A percentile compares a stretch with the other conserved stretches of the same genome.
Conservation (phyloP, 257 asterid species). For the Ehretia macrophylla region DNA sequence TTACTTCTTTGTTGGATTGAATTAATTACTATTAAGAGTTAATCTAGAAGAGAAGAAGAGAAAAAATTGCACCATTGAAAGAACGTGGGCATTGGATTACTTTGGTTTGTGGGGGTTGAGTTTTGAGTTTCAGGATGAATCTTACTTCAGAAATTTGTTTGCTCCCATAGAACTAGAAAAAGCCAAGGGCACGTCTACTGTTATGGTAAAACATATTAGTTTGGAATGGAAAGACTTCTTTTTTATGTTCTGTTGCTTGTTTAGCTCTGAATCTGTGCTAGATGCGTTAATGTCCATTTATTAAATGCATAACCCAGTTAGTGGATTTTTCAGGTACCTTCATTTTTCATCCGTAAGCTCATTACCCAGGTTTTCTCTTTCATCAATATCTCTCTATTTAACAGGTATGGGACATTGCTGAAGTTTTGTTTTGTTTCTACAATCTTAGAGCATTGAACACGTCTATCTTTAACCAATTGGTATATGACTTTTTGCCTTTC, state of each 20-base stretch:
- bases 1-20: no score
- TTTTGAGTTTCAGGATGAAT: no score
- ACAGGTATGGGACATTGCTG: slow-evolving; percentile 49
- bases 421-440: background rate
- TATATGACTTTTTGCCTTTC: background rate
- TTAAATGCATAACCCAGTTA: background rate
- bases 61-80: no score
- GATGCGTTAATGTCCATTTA: background rate
- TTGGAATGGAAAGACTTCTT: no score
- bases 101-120: no score
- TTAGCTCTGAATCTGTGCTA: background rate
- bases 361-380: slow-evolving; percentile 91
- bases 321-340: slow-evolving; percentile 66
- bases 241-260: background rate
- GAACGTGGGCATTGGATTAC: no score
- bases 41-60: no score
- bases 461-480: background rate
- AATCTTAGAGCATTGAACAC: background rate
- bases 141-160: no score
- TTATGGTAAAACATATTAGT: no score
- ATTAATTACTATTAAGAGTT: no score
- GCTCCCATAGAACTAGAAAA: no score
- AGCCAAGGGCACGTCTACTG: no score
- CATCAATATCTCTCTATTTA: slow-evolving; percentile 90
- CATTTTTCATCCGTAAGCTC: slow-evolving; percentile 97